Evolutionary conservation across 495 filamentous ascomycete species (phyloP).

Genomic region (Penicillium maclennaniae): DNA sequence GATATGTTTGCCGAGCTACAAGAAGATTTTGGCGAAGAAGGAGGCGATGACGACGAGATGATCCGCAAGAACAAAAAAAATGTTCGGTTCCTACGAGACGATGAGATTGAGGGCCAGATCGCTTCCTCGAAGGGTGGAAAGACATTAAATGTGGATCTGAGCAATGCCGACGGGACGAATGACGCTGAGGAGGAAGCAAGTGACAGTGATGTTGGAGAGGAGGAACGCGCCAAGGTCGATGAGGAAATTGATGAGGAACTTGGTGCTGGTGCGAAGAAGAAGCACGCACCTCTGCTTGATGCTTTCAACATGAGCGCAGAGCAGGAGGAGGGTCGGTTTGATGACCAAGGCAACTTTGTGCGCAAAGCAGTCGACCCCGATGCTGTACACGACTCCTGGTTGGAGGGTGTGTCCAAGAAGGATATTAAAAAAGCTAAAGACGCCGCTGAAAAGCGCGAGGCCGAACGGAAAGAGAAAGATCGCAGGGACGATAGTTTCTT

Average conservation of each 20-base stretch:
- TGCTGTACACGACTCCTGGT: slow-evolving; percentile 86
- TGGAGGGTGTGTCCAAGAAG: slow-evolving; percentile 87
- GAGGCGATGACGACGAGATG: slow-evolving; percentile 44
- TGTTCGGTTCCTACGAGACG: slow-evolving; percentile 69
- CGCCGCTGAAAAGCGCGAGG: slow-evolving; percentile 82
- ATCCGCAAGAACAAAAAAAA: slow-evolving; percentile 68
- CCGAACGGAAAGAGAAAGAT: slow-evolving; percentile 63
- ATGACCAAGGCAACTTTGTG: slow-evolving; percentile 85
- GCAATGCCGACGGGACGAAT: slow-evolving; percentile 36
- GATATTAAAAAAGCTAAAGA: slow-evolving; percentile 85
- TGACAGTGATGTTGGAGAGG: slow-evolving; percentile 69
- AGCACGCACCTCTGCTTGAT: slow-evolving; percentile 91
- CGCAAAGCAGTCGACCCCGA: slow-evolving; percentile 87
- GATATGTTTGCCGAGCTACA: slow-evolving; percentile 90
- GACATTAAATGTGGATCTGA: slow-evolving; percentile 57
- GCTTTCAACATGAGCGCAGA: slow-evolving; percentile 92
- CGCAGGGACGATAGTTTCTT: slow-evolving; percentile 68
- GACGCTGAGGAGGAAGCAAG: slow-evolving; percentile 46
- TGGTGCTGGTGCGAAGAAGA: slow-evolving; percentile 84
- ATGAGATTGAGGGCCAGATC: slow-evolving; percentile 88
- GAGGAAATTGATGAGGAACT: slow-evolving; percentile 79
- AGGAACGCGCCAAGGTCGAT: slow-evolving; percentile 64
- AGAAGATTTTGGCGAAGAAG: slow-evolving; percentile 55
- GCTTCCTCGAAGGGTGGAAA: slow-evolving; percentile 66
- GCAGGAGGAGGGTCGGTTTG: slow-evolving; percentile 89